Evolutionary conservation across 2,329 filamentous ascomycete genomes (phyloP).

Genomic region (Cryphonectria nitschkei): DNA sequence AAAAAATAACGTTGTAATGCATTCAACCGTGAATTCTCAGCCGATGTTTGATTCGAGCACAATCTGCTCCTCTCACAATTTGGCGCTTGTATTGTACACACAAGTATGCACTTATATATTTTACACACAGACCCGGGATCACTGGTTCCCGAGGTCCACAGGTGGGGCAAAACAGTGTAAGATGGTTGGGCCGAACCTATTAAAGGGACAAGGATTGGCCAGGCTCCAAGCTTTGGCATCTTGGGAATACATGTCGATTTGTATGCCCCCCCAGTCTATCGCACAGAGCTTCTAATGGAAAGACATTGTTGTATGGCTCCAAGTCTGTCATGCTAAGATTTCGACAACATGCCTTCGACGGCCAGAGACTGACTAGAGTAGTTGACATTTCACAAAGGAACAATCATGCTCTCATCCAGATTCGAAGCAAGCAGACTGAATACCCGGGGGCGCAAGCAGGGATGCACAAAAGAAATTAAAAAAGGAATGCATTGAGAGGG

Average conservation of each 20-base stretch:
- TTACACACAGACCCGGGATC: not conserved
- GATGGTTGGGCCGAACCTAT: not conserved
- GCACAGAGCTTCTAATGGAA: not conserved
- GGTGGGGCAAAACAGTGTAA: slow-evolving; percentile 15
- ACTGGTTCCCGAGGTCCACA: not conserved
- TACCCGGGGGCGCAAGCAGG: too few species aligned
- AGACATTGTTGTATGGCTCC: not conserved
- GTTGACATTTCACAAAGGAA: not conserved
- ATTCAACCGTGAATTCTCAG: too few species aligned
- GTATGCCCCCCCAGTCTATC: too few species aligned
- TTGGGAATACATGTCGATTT: not conserved
- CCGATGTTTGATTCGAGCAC: too few species aligned
- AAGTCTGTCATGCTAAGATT: not conserved
- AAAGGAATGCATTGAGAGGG: not conserved
- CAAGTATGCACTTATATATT: slow-evolving; percentile 16
- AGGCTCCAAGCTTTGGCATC: not conserved
- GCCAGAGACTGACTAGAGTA: not conserved
- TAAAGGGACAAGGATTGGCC: not conserved
- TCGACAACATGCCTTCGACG: not conserved
- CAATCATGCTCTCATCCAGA: not conserved
- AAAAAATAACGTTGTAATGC: too few species aligned
- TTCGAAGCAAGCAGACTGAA: not conserved
- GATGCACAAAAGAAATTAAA: not conserved
- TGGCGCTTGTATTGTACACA: too few species aligned
- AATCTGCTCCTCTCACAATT: too few species aligned